Base-by-base conservation (phyloP, 306 rosid genomes). In the Sesbania bispinosa region DNA sequence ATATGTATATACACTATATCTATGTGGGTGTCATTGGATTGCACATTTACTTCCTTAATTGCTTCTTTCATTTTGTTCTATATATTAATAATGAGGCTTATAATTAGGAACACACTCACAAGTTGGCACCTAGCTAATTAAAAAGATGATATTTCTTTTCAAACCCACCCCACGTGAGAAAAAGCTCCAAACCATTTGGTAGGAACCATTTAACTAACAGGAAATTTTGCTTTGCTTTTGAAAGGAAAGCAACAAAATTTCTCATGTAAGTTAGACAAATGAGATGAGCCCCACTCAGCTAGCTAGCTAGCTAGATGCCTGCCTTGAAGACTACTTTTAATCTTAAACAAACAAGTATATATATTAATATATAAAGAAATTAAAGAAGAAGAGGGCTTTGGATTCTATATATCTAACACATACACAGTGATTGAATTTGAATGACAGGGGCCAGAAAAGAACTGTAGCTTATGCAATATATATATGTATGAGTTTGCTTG, bases 371-470 rank as follows among this genome's bases (percentile, higher is more conserved):
- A n/a, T n/a, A n/a, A n/a, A n/a, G n/a, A n/a, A n/a, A n/a, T n/a
- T n/a, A n/a, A n/a, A n/a, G n/a, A n/a, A n/a, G n/a, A n/a, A n/a
- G n/a, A n/a, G n/a, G n/a, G 60, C 77, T 75, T 80, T 80, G 80
- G 84, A 80, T 75, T 80, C 80, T 74, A 30, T n/a, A n/a, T n/a
- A n/a, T n/a, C n/a, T 19, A 45, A 13, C 8, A 62, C 36, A 43
- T 59, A 58, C 75, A 33, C 6, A 19, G 27, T 35, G 46, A 35
- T n/a, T n/a, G n/a, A n/a, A n/a, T n/a, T n/a, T n/a, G n/a, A n/a
- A n/a, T n/a, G n/a, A n/a, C n/a, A n/a, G n/a, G n/a, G n/a, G n/a
- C n/a, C n/a, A n/a, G n/a, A n/a, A n/a, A 39, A 19, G 41, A 11
- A 62, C 67, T 53, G 82, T 54, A 35, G 69, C 21, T 43, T 10